Evolutionary conservation across 1,139 yeast species (phyloP).

Genomic region (Suhomyces atakaporum): DNA sequence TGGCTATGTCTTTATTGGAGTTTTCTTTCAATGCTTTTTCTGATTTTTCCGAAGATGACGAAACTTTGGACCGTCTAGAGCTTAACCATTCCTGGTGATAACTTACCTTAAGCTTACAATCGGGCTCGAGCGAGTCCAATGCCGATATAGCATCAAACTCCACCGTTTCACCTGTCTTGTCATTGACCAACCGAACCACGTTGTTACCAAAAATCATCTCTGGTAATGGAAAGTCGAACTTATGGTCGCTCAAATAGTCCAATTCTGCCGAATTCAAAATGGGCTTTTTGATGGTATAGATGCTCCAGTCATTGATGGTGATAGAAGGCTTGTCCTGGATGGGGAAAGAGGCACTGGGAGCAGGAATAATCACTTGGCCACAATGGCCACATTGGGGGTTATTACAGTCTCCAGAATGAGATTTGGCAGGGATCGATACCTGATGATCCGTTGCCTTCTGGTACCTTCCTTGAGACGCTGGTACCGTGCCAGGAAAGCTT

Average conservation of each 20-base stretch:
- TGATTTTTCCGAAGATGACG: conserved; percentile 26
- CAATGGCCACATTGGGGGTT: conserved; percentile 65
- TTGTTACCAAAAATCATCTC: conserved; percentile 98
- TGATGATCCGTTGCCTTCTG: background rate
- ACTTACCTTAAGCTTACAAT: conserved; percentile 59
- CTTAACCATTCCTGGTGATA: conserved; percentile 89
- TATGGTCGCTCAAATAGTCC: conserved; percentile 62
- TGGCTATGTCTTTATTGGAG: conserved; percentile 32
- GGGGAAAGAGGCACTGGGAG: conserved; percentile 67
- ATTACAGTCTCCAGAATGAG: conserved; percentile 36
- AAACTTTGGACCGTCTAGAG: conserved; percentile 48
- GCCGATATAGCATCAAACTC: conserved; percentile 82
- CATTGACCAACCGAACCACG: conserved; percentile 52
- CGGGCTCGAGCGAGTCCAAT: conserved; percentile 57
- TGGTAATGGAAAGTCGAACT: conserved; percentile 79
- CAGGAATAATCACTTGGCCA: conserved; percentile 71
- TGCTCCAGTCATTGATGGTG: conserved; percentile 70
- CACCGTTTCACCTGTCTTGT: conserved; percentile 47
- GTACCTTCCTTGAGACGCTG: background rate
- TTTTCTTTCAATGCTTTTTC: conserved; percentile 33
- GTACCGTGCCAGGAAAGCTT: conserved; percentile 1
- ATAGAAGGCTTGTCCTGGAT: conserved; percentile 66
- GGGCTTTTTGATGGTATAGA: conserved; percentile 72
- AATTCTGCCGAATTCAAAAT: conserved; percentile 75
- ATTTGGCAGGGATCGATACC: conserved; percentile 36